Base-by-base conservation (phyloP, 2,329 filamentous ascomycete species). In the Ceratocystis destructans region DNA sequence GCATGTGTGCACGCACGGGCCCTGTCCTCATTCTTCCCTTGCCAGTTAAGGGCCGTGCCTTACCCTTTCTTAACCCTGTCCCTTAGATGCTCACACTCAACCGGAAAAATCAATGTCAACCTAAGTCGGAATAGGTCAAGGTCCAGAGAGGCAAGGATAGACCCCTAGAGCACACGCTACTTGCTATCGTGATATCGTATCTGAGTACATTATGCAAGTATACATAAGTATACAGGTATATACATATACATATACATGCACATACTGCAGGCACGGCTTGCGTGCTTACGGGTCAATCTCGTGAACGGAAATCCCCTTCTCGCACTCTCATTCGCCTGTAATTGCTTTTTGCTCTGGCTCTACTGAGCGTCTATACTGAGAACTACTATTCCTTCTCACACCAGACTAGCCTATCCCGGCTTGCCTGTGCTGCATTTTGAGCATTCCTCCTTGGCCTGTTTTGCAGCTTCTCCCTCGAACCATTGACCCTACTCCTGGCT, bases 351-450 rank as follows among this genome's bases (percentile, higher is more conserved):
- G 17, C 7, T 8, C 2, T 12, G 8, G 8, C 55, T 37, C 28
- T 37, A n/a, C 8, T 59, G 20, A 37, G 28, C 55, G 33, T 37
- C 28, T 37, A 59, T 5, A 37, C 17, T 20, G 15, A 59, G 55
- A 8, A 59, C 55, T 37, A 37, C n/a, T 3, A 59, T 10, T 59
- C 55, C 55, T 59, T 59, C 55, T 59, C 55, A 59, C 10, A 59
- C 20, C 55, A 59, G 12, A 37, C 55, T 59, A 37, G 33, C 55
- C 28, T 37, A 37, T 59, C 55, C 28, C 55, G 37, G 55, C 55
- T 20, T 59, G 25, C 17, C 37, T 37, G 25, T 59, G 25, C 17
- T 50, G 12, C 12, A 4, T 59, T 59, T 59, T 20, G 55, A 8
- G 33, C 25, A 6, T 59, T 59, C 55, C 55, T 59, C 31, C 55